phyloP scores from a whole-genome alignment of 257 asterid genomes.

The Fraxinus quadrangulata region DNA sequence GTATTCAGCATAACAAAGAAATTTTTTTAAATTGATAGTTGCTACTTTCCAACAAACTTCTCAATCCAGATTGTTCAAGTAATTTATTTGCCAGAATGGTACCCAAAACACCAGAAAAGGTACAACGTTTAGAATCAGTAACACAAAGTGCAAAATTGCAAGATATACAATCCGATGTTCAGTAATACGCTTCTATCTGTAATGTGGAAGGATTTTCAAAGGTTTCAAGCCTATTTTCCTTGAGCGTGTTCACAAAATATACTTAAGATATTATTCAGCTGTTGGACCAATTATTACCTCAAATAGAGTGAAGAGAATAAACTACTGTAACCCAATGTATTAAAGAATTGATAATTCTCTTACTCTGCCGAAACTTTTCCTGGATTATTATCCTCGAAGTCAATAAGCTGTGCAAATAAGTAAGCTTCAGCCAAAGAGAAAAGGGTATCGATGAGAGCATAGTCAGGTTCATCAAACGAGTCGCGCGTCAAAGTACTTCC shows the following conservation, averaged over 20 bases:
- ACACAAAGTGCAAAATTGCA: neutral
- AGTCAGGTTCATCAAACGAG: conserved; percentile 92
- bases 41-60: neutral
- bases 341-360: conserved; percentile 37
- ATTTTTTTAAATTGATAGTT: neutral
- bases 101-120: conserved; percentile 15
- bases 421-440: conserved; percentile 96
- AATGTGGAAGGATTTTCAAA: neutral
- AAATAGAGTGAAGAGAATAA: neutral
- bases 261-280: neutral
- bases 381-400: conserved; percentile 86
- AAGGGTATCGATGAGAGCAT: conserved; percentile 92
- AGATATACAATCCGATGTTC: neutral
- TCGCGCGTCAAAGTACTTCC: conserved; percentile 81
- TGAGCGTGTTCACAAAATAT: neutral
- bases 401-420: conserved; percentile 94
- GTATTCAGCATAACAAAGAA: conserved; percentile 3
- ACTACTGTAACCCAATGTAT: neutral
- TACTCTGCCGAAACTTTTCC: conserved; percentile 85
- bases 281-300: neutral
- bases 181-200: no score
- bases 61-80: conserved; percentile 7
- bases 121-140: conserved; percentile 12
- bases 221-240: neutral
- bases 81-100: neutral